Evolutionary conservation across 805 yeast genomes (phyloP).

Genomic region (Candida chilensis): DNA sequence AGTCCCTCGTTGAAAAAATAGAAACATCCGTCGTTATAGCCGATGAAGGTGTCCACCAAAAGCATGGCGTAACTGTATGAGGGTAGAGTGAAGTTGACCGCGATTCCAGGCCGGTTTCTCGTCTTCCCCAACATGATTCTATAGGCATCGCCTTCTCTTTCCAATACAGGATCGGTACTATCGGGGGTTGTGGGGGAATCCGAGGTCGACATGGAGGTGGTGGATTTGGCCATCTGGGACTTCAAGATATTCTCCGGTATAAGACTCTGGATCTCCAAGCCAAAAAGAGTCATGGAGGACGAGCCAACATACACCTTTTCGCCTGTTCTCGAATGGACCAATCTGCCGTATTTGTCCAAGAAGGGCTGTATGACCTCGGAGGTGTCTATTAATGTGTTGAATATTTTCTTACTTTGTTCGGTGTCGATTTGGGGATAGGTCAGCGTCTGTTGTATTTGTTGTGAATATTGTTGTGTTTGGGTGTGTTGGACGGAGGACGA

Average conservation of each 20-base stretch:
- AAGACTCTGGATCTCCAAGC: conserved; percentile 66
- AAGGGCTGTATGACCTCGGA: conserved; percentile 63
- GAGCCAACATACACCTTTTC: conserved; percentile 73
- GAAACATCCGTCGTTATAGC: conserved; percentile 78
- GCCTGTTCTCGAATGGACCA: conserved; percentile 69
- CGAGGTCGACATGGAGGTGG: conserved; percentile 2
- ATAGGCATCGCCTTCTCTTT: conserved; percentile 72
- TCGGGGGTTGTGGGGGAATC: conserved; percentile 3
- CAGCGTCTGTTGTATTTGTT: background rate
- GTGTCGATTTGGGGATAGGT: background rate
- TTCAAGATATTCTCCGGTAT: conserved; percentile 25
- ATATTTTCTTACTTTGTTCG: background rate
- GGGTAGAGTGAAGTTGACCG: conserved; percentile 66
- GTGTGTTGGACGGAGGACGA: conserved; percentile 1
- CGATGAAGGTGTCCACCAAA: conserved; percentile 66
- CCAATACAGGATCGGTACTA: conserved; percentile 38
- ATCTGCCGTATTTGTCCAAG: conserved; percentile 60
- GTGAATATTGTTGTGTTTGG: conserved; percentile 1
- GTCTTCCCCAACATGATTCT: conserved; percentile 60
- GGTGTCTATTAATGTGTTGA: conserved; percentile 5
- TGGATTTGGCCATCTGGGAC: conserved; percentile 6
- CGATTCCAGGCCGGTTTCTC: conserved; percentile 56
- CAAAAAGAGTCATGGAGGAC: conserved; percentile 76
- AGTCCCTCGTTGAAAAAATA: conserved; percentile 79
- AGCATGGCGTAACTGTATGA: conserved; percentile 70